A percentile compares a stretch with the other conserved stretches of the same genome.
Conservation (phyloP, 2,329 filamentous ascomycete genomes). For the Hymenotorrendiella dingleyae region DNA sequence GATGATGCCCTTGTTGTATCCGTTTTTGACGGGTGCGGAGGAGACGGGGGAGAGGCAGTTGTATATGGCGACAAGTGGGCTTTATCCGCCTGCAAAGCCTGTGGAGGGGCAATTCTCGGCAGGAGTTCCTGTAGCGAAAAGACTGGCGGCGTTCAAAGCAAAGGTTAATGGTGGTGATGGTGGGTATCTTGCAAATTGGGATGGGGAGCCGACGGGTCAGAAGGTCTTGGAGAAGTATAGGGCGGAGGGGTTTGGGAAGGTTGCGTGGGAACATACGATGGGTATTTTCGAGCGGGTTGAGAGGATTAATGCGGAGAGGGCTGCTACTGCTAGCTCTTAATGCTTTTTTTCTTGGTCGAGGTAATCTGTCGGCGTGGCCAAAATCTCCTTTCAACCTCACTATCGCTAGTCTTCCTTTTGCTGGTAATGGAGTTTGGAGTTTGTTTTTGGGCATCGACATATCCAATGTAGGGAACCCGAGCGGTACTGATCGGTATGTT, state of each 20-base stretch:
- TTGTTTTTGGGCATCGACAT: too few species aligned
- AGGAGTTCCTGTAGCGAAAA: constrained; percentile 15
- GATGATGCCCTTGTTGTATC: constrained; percentile 11
- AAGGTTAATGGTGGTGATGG: constrained; percentile 12
- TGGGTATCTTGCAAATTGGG: constrained; percentile 20
- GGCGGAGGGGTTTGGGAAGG: constrained; percentile 16
- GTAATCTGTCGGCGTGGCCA: too few species aligned
- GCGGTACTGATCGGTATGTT: too few species aligned
- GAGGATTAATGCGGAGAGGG: constrained; percentile 15
- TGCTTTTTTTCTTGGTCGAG: too few species aligned
- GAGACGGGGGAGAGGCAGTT: constrained; percentile 26
- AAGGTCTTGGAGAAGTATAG: constrained; percentile 19
- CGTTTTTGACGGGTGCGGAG: constrained; percentile 13
- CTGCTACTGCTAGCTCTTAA: neutral
- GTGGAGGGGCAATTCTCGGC: constrained; percentile 4
- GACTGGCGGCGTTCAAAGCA: constrained; percentile 6
- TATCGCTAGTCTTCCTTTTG: too few species aligned
- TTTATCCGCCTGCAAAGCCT: constrained; percentile 22
- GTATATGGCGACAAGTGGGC: constrained; percentile 25
- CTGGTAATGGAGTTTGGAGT: too few species aligned
- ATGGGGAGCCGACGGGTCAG: constrained; percentile 20
- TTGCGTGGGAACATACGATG: constrained; percentile 26
- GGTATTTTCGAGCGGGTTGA: constrained; percentile 21
- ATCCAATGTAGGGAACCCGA: too few species aligned
- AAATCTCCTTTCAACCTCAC: too few species aligned